Evolutionary conservation across 345 rosid species (phyloP), one percentile per base, ranked within the genome.

Genomic region (Nephelium lappaceum): DNA sequence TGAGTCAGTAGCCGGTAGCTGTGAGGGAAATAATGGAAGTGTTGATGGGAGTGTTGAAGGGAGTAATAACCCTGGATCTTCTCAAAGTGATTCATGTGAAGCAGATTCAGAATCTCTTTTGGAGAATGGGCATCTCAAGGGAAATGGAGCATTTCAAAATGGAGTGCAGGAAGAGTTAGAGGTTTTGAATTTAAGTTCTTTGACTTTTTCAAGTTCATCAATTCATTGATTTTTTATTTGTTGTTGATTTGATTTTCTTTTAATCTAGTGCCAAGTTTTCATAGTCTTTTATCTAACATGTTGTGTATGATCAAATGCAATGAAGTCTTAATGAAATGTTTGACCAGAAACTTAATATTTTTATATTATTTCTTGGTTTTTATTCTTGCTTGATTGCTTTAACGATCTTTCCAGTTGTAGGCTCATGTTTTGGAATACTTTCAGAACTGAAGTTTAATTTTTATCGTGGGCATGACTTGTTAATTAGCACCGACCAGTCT

Each of bases 111-210:
- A 80, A 64, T 79, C 77, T 11, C 75, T 62, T 61, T 21, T 77
- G 76, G 87, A 81, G 68, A 85, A 83, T 58, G 77, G 49, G 12
- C 21, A 53, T 49, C 63, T 67, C 19, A 73, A 72, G 64, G 77
- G 66, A 47, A 71, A 71, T 70, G 80, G 78, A 64, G 81, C 47
- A 11, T 66, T 81, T 25, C 67, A 45, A 62, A 78, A 80, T 24
- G 79, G 82, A 75, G 75, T 82, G 83, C 80, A 0, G 71, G 73
- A 81, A 72, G 82, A 85, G 78, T 75, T 83, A 31, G 85, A 88
- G 94, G 94, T 90, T 88, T 82, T 78, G 81, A 75, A 79, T 84
- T 74, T 81, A 69, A 79, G 77, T 74, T 83, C 69, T 58, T 67
- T 63, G 12, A n/a, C 78, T 72, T 74, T 71, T 70, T 21, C n/a